Base-by-base conservation (phyloP, 345 rosid genomes). In the Brassica carinata region DNA sequence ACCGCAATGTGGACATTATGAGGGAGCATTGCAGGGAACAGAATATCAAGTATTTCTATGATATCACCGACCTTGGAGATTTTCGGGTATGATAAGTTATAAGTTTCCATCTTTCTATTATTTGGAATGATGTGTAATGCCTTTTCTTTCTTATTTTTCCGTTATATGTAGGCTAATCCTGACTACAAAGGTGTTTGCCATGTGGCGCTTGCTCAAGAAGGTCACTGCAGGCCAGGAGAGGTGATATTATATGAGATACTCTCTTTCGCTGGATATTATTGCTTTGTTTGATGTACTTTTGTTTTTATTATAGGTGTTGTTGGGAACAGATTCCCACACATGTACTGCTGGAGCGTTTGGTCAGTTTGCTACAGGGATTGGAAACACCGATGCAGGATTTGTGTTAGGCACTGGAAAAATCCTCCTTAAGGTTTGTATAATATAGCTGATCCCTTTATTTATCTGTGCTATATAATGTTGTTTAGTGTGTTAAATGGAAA, bases 161-260 rank as follows among this genome's bases (percentile, higher is more conserved):
- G 40, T 34, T 34, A 34, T 7, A 34, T 34, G 8, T 34, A 43
- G 51, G 51, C 51, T 43, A 43, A 43, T 43, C 51, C 51, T 43
- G 51, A 96, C 85, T 96, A 93, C 80, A 96, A 96, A 90, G 99
- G 99, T 59, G 99, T 96, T 78, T 96, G 98, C 81, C 99, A 96
- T 77, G 71, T 96, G 61, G 99, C 99, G 63, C 95, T 96, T 82
- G 98, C 99, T 48, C 98, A 96, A 89, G 99, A 96, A 87, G 99
- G 98, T 77, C 99, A 93, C 80, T 93, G 97, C 88, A 88, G 99
- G 78, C 99, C 98, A 67, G 98, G 98, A 81, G 99, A 96, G 97
- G 99, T 96, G 71, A 51, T 2, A 34, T 34, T 7, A 34, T 7
- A 34, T 31, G 34, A 31, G 4, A 31, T 34, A 27, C 5, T n/a